Conservation (phyloP, 1,284 basidiomycete species). For the Austroboletus niveus region DNA sequence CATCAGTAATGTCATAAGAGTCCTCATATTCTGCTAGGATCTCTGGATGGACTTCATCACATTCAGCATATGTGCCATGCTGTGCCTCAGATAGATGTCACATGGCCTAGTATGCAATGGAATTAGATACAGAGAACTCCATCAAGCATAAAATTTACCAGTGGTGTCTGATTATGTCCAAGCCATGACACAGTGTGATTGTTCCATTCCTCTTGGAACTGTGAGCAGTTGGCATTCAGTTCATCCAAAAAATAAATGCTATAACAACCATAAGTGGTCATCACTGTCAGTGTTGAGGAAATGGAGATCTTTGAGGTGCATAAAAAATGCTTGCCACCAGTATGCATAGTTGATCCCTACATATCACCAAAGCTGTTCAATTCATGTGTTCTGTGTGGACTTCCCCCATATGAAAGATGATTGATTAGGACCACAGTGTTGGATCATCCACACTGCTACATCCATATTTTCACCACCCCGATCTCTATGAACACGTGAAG, state of each 20-base stretch:
- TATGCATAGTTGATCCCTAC: conserved; percentile 21
- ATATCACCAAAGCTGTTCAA: conserved; percentile 10
- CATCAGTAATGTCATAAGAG: too few relatives aligned
- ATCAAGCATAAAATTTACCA: not conserved
- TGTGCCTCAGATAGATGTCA: not conserved
- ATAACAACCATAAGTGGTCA: conserved; percentile 44
- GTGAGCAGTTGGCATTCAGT: conserved; percentile 39
- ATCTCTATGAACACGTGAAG: conserved; percentile 2
- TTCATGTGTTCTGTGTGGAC: not conserved
- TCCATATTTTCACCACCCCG: conserved; percentile 29
- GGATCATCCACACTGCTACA: conserved; percentile 22
- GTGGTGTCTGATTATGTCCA: conserved; percentile 1
- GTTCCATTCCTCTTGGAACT: conserved; percentile 27
- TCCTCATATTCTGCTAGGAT: too few relatives aligned
- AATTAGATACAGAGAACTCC: too few relatives aligned
- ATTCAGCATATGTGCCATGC: not conserved
- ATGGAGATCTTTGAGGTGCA: conserved; percentile 35
- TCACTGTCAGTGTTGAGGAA: conserved; percentile 30
- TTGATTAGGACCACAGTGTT: conserved; percentile 16
- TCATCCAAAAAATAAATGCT: conserved; percentile 38
- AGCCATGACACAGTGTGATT: conserved; percentile 1
- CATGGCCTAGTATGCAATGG: conserved; percentile 2
- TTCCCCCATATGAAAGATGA: not conserved
- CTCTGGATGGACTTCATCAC: too few relatives aligned
- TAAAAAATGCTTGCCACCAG: conserved; percentile 28